These are phyloP conservation scores for Cryptococcus hybrid DNA, from an alignment of 1,284 basidiomycete species.

Conservation along the genomic window DNA sequence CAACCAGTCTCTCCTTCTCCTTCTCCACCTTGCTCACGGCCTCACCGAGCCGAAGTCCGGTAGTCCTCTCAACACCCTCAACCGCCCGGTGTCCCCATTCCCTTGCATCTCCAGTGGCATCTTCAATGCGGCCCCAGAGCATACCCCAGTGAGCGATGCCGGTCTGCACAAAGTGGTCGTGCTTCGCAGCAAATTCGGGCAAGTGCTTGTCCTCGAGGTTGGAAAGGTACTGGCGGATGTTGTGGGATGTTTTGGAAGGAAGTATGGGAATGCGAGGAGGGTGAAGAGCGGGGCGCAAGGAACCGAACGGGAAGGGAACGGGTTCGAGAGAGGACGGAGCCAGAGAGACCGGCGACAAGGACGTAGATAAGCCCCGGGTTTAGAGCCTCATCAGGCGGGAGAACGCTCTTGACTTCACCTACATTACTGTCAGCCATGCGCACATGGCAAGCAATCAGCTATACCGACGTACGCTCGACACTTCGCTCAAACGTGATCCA, in stretches of 20 bases:
- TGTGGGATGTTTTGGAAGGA: conserved; percentile 73
- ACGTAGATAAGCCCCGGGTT: conserved; percentile 84
- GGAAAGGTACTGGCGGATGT: conserved; percentile 64
- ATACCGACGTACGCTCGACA: conserved; percentile 68
- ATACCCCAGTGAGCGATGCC: conserved; percentile 60
- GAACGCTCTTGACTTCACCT: conserved; percentile 78
- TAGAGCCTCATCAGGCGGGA: conserved; percentile 73
- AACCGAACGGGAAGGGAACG: conserved; percentile 65
- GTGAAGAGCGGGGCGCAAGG: conserved; percentile 69
- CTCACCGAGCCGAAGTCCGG: conserved; percentile 68
- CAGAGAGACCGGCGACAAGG: conserved; percentile 80
- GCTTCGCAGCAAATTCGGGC: conserved; percentile 65
- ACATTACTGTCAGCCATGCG: background rate
- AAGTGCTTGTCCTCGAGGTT: conserved; percentile 68
- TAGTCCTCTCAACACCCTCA: conserved; percentile 63
- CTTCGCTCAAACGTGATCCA: conserved; percentile 81
- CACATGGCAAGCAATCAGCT: background rate
- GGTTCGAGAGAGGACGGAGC: conserved; percentile 78
- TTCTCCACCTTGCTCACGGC: conserved; percentile 54
- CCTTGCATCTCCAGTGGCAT: conserved; percentile 44
- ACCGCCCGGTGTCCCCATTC: conserved; percentile 54
- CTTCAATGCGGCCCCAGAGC: conserved; percentile 53
- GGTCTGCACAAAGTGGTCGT: conserved; percentile 65
- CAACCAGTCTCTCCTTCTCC: conserved; percentile 13
- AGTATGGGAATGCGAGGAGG: conserved; percentile 65